Percentiles rank a stretch among this genome's conserved stretches.
Evolutionary conservation across 2,329 filamentous ascomycete genomes (phyloP).

Genomic region (Aspergillus floridensis): DNA sequence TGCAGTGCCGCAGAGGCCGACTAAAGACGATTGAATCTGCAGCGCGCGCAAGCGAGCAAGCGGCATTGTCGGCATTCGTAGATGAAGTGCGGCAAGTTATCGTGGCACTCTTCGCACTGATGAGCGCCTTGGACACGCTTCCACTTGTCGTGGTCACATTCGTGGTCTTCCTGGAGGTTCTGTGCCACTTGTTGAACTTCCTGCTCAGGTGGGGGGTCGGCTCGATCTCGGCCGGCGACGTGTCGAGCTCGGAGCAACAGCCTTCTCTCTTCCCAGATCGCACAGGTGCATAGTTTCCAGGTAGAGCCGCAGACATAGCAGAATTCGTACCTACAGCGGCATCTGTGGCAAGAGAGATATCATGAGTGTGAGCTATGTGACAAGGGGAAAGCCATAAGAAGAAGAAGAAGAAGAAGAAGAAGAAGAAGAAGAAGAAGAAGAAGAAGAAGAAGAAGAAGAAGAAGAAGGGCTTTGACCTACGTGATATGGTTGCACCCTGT

Average conservation of each 20-base stretch:
- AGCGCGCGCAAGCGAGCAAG: constrained; percentile 9
- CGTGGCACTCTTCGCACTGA: constrained; percentile 10
- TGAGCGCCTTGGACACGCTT: not conserved
- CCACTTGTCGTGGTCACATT: constrained; percentile 17
- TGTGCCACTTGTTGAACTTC: constrained; percentile 9
- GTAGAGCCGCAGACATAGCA: constrained; percentile 30
- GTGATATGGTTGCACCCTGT: constrained; percentile 37
- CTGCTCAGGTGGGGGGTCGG: not conserved
- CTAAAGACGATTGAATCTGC: constrained; percentile 15
- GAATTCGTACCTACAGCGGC: constrained; percentile 28
- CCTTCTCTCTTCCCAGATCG: constrained; percentile 26
- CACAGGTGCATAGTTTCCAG: constrained; percentile 31
- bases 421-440: too few species aligned
- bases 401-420: too few species aligned
- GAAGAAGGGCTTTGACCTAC: constrained; percentile 19
- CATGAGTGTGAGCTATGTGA: not conserved
- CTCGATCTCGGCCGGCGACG: constrained; percentile 1
- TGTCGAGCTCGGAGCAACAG: constrained; percentile 15
- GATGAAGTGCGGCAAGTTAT: constrained; percentile 9
- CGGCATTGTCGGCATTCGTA: constrained; percentile 9
- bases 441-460: too few species aligned
- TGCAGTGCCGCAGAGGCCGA: not conserved
- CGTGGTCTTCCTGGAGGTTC: constrained; percentile 14
- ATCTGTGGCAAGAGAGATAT: constrained; percentile 20
- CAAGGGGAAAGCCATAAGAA: not conserved